These are phyloP conservation scores for Morella rubra DNA, from an alignment of 306 rosid species.

Conservation along the genomic window DNA sequence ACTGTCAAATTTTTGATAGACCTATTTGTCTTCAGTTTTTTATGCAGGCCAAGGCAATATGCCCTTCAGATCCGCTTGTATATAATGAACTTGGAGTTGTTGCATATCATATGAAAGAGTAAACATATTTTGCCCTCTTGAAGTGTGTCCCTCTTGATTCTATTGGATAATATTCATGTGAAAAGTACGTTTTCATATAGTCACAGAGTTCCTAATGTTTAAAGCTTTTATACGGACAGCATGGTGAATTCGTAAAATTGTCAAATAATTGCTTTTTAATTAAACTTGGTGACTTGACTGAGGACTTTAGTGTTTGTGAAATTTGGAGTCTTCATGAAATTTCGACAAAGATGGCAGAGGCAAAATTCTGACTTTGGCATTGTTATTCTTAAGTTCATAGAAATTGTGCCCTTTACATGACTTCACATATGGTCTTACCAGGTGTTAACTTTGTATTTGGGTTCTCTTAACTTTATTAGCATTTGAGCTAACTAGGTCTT, in stretches of 20 bases:
- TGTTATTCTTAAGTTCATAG: neutral
- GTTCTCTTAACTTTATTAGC: neutral
- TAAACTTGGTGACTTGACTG: neutral
- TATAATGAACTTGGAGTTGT: slow-evolving; percentile 97
- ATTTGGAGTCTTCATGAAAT: neutral
- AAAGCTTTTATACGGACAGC: neutral
- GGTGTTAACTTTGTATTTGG: neutral
- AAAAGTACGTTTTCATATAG: neutral
- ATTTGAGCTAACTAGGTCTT: neutral
- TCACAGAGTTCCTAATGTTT: neutral
- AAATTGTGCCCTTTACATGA: neutral
- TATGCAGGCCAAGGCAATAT: slow-evolving; percentile 78
- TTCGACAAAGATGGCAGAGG: neutral
- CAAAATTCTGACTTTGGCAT: neutral
- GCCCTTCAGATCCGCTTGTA: slow-evolving; percentile 92
- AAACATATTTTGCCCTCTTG: slow-evolving; percentile 32
- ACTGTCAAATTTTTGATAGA: slow-evolving; percentile 24
- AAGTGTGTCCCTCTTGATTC: neutral
- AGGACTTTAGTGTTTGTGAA: neutral
- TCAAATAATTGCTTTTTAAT: neutral
- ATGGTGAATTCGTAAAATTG: neutral
- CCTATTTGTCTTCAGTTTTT: slow-evolving; percentile 56
- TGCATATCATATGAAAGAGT: slow-evolving; percentile 96
- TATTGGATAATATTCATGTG: neutral
- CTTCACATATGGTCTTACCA: neutral